Base-by-base conservation (phyloP, 2,329 filamentous ascomycete genomes). In the Fusarium domesticum region DNA sequence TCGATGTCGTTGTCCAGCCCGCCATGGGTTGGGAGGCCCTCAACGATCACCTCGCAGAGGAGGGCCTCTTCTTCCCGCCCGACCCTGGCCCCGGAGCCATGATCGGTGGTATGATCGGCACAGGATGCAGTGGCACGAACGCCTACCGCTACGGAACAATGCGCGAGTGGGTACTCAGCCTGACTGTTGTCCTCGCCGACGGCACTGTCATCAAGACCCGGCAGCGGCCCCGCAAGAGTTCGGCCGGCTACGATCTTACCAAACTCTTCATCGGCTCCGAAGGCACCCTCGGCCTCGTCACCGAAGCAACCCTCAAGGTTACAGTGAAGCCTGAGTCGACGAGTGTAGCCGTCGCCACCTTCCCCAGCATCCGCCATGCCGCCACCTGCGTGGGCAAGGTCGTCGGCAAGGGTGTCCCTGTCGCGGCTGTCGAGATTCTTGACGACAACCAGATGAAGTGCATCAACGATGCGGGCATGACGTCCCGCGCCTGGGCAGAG, bases 131-230 rank as follows among this genome's bases (percentile, higher is more conserved):
- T 61, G 90, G 90, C 47, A 96, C 90, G 12, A 96, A 96, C 64
- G 85, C 90, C 14, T 95, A 95, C 71, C 79, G 90, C 45, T 96
- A 95, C 65, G 91, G 90, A 50, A 96, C 90, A 2, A 96, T 96
- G 89, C 84, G 88, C 51, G 90, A 96, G 64, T 96, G 90, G 90
- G 91, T 96, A 11, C 71, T 95, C 17, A 86, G 81, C 42, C 70
- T 96, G 54, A 96, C 90, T 0, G 88, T 95, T 4, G 90, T 96
- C 10, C 76, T 96, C 58, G 90, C 90, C 15, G 91, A 96, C 66
- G 90, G 90, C 38, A 95, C 90, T 1, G 70, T 96, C 39, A 85
- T 96, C 70, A 92, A 91, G 74, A 96, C 91, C 10, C 78, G 87
- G 51, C 89, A 95, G 67, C 80, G 90, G 37, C 89, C 90, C 10